Conservation (phyloP, 139 green algal genomes). For the Chlorella sorokiniana region DNA sequence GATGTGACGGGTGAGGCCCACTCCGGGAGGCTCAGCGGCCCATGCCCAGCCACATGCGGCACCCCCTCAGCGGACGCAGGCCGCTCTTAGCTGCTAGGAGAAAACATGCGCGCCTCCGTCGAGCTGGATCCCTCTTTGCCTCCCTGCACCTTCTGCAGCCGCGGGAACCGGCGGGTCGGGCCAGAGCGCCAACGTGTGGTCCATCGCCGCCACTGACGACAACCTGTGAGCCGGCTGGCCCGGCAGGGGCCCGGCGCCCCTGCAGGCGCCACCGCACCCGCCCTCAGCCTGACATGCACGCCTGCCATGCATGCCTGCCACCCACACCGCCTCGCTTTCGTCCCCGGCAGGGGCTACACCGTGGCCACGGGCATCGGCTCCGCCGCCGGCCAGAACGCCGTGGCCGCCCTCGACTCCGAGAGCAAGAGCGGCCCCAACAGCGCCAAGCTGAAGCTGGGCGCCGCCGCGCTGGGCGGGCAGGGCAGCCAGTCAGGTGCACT, state of each 20-base stretch:
- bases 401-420: neutral
- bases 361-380: neutral
- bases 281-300: too few relatives aligned
- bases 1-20: too few relatives aligned
- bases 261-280: neutral
- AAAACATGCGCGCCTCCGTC: too few relatives aligned
- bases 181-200: neutral
- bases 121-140: too few relatives aligned
- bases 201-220: neutral
- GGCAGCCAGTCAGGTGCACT: neutral
- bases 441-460: neutral
- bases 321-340: neutral
- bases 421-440: neutral
- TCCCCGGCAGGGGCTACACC: neutral
- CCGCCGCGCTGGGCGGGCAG: neutral
- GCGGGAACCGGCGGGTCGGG: too few relatives aligned
- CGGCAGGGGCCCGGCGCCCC: too few relatives aligned
- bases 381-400: neutral
- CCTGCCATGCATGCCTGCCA: neutral
- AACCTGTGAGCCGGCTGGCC: neutral
- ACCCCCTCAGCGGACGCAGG: too few relatives aligned
- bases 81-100: too few relatives aligned
- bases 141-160: too few relatives aligned
- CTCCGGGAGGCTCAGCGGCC: too few relatives aligned
- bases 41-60: too few relatives aligned